phyloP scores from a whole-genome alignment of 75 land plant genomes.

The Selaginella moellendorffii region DNA sequence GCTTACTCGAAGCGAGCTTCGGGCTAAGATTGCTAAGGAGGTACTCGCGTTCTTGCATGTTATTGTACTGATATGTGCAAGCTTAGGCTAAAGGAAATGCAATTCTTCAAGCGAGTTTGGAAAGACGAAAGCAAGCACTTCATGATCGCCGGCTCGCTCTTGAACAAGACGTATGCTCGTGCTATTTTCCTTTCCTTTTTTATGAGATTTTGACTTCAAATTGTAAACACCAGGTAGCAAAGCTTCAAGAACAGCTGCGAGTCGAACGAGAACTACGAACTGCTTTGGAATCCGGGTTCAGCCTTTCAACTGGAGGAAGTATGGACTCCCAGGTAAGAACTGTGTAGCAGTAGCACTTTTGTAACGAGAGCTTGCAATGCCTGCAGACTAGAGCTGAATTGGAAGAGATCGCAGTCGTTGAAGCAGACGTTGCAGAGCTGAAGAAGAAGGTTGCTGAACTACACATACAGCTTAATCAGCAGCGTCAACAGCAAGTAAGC shows the following conservation, averaged over 20 bases:
- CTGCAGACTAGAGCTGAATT: constrained; percentile 96
- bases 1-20: constrained; percentile 76
- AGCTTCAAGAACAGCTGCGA: constrained; percentile 91
- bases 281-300: constrained; percentile 88
- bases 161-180: constrained; percentile 99
- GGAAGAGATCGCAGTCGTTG: constrained; percentile 95
- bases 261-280: constrained; percentile 92
- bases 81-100: constrained; percentile 93
- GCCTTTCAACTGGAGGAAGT: constrained; percentile 77
- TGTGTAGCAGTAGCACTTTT: no score
- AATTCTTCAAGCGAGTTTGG: constrained; percentile 88
- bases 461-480: constrained; percentile 79
- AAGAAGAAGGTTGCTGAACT: constrained; percentile 98
- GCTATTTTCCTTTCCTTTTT: neutral
- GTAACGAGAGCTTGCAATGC: neutral
- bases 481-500: constrained; percentile 71
- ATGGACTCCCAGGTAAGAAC: constrained; percentile 94
- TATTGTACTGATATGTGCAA: neutral
- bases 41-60: no score
- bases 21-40: constrained; percentile 91
- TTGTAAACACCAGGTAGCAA: constrained; percentile 41
- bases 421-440: constrained; percentile 93
- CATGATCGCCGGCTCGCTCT: constrained; percentile 97
- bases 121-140: constrained; percentile 95
- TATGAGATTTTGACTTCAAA: neutral